phyloP scores from a whole-genome alignment of 2,329 filamentous ascomycete species.

The Metarhizium album region DNA sequence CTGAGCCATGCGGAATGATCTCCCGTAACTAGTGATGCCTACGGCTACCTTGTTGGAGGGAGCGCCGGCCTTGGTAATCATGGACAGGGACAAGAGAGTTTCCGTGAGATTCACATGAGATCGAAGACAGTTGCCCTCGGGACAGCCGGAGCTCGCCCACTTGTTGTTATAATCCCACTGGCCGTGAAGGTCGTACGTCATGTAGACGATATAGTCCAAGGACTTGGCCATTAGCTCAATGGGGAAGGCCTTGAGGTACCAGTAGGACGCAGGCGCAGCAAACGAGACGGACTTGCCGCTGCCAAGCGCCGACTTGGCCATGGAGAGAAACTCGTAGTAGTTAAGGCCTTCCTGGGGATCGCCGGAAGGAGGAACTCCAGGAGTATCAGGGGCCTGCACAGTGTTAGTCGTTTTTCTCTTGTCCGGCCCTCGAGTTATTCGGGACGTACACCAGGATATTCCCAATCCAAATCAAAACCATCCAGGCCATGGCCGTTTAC shows the following conservation, averaged over 20 bases:
- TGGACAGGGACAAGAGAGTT: slow-evolving; percentile 19
- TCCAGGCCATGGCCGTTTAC: slow-evolving; percentile 22
- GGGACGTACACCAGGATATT: slow-evolving; percentile 18
- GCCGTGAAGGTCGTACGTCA: slow-evolving; percentile 26
- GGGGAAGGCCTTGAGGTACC: slow-evolving; percentile 23
- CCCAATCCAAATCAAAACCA: slow-evolving; percentile 33
- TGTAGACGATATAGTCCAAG: slow-evolving; percentile 25
- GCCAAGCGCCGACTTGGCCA: slow-evolving; percentile 2
- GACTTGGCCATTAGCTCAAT: slow-evolving; percentile 15
- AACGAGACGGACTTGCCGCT: slow-evolving; percentile 19
- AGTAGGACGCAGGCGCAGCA: slow-evolving; percentile 14
- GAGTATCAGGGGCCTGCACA: slow-evolving; percentile 13
- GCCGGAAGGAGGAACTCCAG: slow-evolving; percentile 17
- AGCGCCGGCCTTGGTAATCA: slow-evolving; percentile 8
- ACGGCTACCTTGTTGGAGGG: neutral
- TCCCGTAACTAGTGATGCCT: neutral
- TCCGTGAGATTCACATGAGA: slow-evolving; percentile 27
- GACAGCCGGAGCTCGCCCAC: slow-evolving; percentile 14
- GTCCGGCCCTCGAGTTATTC: too few relatives aligned
- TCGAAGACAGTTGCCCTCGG: slow-evolving; percentile 22
- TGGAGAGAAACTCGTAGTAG: slow-evolving; percentile 11
- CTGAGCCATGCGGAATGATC: neutral
- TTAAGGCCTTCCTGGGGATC: slow-evolving; percentile 3
- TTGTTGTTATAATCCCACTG: slow-evolving; percentile 22
- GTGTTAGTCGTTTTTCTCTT: neutral